Evolutionary conservation across 768 basidiomycete genomes (phyloP).

Genomic region (Kwoniella dendrophila): DNA sequence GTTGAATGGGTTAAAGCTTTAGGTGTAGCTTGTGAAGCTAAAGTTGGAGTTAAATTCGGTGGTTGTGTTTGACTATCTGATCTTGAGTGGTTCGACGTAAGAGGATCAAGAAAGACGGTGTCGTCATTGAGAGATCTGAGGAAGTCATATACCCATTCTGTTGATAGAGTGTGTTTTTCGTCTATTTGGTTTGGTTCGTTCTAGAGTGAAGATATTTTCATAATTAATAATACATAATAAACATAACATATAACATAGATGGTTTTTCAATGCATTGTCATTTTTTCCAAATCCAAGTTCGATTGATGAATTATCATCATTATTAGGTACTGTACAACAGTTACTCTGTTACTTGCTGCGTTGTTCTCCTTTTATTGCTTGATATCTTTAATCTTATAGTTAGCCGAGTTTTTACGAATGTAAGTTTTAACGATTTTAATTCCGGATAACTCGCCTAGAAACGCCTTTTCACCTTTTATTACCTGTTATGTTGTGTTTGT

Average conservation of each 20-base stretch:
- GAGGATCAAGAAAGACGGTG: not conserved
- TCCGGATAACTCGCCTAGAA: too few species aligned
- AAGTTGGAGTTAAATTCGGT: conserved; percentile 29
- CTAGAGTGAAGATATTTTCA: not conserved
- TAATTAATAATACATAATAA: not conserved
- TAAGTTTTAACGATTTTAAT: not conserved
- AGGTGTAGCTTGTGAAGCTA: conserved; percentile 42
- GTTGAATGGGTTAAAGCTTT: conserved; percentile 42
- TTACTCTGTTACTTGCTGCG: not conserved
- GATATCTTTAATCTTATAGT: not conserved
- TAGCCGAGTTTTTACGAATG: not conserved
- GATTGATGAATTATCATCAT: not conserved
- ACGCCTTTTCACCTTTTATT: too few species aligned
- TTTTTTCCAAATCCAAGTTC: not conserved
- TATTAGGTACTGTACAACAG: not conserved
- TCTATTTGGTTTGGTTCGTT: not conserved
- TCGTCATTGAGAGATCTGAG: not conserved
- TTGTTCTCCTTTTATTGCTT: too few species aligned
- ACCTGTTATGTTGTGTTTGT: too few species aligned
- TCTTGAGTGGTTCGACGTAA: not conserved
- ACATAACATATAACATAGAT: not conserved
- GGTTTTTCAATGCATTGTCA: not conserved
- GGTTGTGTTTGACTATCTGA: conserved; percentile 21
- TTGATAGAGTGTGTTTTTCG: not conserved
- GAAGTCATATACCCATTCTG: not conserved